Base-by-base conservation (phyloP, 2,329 filamentous ascomycete genomes). In the Xylaria arbuscula region DNA sequence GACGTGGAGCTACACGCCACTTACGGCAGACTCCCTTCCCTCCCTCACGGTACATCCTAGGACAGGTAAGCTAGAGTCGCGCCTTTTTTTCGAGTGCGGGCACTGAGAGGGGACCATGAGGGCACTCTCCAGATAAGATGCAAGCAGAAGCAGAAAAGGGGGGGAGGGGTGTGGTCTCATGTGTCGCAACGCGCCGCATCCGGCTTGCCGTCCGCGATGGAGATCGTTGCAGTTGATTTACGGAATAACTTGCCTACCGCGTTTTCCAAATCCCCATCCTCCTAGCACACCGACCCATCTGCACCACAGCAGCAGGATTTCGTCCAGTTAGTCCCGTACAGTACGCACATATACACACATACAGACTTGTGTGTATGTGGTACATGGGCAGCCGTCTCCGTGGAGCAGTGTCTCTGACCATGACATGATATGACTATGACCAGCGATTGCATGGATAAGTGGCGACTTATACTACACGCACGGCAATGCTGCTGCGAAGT, bases 141-240 rank as follows among this genome's bases (percentile, higher is more conserved):
- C 65, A 68, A 40, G 56, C 48, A 66, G 61, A 68, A 40, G 56
- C 48, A 66, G 61, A 61, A 24, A 38, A 28, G 11, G 3, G 50
- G 38, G 34, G 36, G 22, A 42, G 57, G 32, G 38, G 62, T 55
- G 63, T 68, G 69, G 69, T 69, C 67, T 69, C 60, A 58, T 71
- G 63, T 67, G 64, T 64, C 65, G 63, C 61, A 68, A 60, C 69
- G 69, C 60, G 56, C 53, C 63, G 69, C 69, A 61, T 53, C 66
- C 63, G 66, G 61, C 50, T 28, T 62, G 56, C 59, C 40, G 69
- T 45, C 57, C 63, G 64, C 67, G 56, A 67, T 66, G 66, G 64
- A 61, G 69, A 67, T 69, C 60, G 69, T 64, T 61, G 67, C 61
- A 69, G 63, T 59, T 58, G 63, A 59, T 50, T 45, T 50, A 50